Base-by-base conservation (phyloP, 306 rosid species). In the Ziziphus jujuba region DNA sequence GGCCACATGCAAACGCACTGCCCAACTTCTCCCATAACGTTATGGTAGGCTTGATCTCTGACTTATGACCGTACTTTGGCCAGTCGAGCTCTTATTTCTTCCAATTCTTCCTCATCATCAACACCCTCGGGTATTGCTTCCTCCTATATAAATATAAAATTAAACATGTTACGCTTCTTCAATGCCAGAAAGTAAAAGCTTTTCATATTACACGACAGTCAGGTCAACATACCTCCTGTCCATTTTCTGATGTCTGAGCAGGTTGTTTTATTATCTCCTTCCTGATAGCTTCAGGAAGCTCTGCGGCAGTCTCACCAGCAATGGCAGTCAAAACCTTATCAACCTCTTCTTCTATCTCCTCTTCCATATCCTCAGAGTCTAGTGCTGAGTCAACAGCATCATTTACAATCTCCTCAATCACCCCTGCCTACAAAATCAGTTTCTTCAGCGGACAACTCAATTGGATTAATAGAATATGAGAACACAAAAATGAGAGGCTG, bases 281-380 rank as follows among this genome's bases (percentile, higher is more conserved):
- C 82, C 89, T 89, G 43, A 77, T 92, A 61, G 98, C 92, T 75
- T 88, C 95, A 6, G 97, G 97, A 77, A 95, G 99, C 80, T 90
- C 80, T 25, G 95, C 88, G 0, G 97, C 91, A 11, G 99, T 95
- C 87, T 95, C 99, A 9, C 99, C 99, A 3, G 99, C 97, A 75
- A 95, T 77, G 28, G 83, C 96, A 5, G 99, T 83, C 69, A 95
- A 75, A 22, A 95, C 96, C 74, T 95, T 95, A 38, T 95, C 99
- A 20, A 95, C 97, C 72, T 93, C 99, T 77, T 93, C 99, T 75
- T 93, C 99, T 65, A 84, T 93, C 83, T 93, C 99, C 43, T 95
- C 97, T 74, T 90, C 99, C 54, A 90, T 88, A 66, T 90, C 99
- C 76, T 95, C 99, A 0, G 96, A 85, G 72, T 95, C 99, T 22